Percentiles rank a stretch among this genome's conserved stretches.
These are phyloP conservation scores for Yamadazyma endophytica DNA, from an alignment of 805 yeast species.

Conservation along the genomic window DNA sequence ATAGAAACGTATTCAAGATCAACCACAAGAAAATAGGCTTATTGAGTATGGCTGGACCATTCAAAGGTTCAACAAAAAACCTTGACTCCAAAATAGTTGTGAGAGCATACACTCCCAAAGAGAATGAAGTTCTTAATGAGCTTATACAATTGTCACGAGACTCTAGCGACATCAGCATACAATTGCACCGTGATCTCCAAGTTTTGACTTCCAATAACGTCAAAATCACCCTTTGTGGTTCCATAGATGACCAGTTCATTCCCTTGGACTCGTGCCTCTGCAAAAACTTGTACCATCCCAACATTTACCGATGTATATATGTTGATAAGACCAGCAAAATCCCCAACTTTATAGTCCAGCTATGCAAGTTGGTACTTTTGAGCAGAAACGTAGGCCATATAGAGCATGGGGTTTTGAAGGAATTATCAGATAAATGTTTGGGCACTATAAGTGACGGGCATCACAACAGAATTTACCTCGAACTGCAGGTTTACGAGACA, in stretches of 20 bases:
- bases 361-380: constrained; percentile 24
- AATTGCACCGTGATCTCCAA: constrained; percentile 17
- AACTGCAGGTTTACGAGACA: constrained; percentile 21
- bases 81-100: constrained; percentile 32
- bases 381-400: constrained; percentile 33
- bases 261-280: constrained; percentile 31
- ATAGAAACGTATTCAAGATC: constrained; percentile 2
- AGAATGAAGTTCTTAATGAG: constrained; percentile 34
- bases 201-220: constrained; percentile 22
- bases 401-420: constrained; percentile 27
- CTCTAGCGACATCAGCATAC: constrained; percentile 12
- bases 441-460: constrained; percentile 21
- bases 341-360: constrained; percentile 24
- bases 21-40: constrained; percentile 23
- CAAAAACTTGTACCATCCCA: constrained; percentile 30
- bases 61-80: constrained; percentile 28
- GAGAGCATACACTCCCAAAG: constrained; percentile 32
- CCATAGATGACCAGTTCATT: constrained; percentile 33
- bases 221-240: constrained; percentile 32
- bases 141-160: constrained; percentile 29
- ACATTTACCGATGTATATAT: constrained; percentile 27
- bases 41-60: constrained; percentile 33
- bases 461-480: constrained; percentile 23
- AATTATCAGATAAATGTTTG: constrained; percentile 25
- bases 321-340: constrained; percentile 14